Conservation (phyloP, 805 yeast species). For the Hanseniaspora nectarophila region DNA sequence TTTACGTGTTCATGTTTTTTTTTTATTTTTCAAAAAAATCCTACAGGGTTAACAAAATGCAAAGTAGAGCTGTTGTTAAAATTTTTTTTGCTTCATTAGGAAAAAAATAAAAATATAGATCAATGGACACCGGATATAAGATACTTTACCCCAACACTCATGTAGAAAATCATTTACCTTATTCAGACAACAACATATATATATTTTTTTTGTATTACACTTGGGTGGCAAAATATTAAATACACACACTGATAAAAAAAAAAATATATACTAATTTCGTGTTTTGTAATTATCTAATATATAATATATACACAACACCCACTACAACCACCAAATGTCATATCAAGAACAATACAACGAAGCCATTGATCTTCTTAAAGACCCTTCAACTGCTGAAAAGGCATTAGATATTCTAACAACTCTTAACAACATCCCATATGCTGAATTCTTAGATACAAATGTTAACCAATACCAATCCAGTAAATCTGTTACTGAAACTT, state of each 20-base stretch:
- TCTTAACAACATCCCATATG: constrained; percentile 4
- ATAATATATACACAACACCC: not conserved
- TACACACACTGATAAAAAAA: not conserved
- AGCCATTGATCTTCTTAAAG: not conserved
- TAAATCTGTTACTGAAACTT: constrained; percentile 31
- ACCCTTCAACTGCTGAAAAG: not conserved
- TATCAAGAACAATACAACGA: not conserved
- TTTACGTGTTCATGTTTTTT: no score
- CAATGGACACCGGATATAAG: no score
- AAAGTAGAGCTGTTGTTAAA: no score
- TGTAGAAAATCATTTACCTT: no score
- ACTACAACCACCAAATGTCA: not conserved
- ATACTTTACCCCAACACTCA: no score
- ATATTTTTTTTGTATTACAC: no score
- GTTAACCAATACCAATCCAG: not conserved
- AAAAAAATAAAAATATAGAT: no score
- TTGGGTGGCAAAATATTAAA: not conserved
- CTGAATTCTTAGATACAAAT: not conserved
- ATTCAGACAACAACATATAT: not conserved
- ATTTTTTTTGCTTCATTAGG: no score
- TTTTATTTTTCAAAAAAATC: no score
- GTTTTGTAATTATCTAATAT: no score
- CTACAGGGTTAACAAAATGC: no score
- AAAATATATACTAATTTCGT: no score
- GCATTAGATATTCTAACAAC: not conserved